A percentile compares a stretch with the other conserved stretches of the same genome.
Conservation (phyloP, 2,329 filamentous ascomycete genomes). For the Claviceps fusiformis region DNA sequence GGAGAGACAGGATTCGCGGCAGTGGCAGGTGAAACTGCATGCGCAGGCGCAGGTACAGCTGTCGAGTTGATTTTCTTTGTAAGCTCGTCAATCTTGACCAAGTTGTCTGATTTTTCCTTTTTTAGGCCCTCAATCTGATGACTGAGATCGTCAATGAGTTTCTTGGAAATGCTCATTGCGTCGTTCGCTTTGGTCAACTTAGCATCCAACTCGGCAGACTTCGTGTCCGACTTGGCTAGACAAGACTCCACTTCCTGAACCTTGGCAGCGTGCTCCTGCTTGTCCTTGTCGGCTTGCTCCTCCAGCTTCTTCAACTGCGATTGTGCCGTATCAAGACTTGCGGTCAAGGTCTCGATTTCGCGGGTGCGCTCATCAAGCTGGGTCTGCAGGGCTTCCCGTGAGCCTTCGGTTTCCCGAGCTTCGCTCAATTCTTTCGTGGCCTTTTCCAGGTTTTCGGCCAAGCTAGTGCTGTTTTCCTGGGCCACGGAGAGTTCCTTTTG, state of each 20-base stretch:
- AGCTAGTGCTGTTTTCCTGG: constrained; percentile 55
- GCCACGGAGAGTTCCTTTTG: constrained; percentile 57
- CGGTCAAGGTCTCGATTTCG: constrained; percentile 36
- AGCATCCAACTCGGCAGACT: constrained; percentile 24
- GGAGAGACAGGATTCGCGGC: constrained; percentile 10
- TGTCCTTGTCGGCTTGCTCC: constrained; percentile 20
- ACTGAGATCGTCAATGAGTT: constrained; percentile 24
- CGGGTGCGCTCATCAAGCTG: constrained; percentile 33
- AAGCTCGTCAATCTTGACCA: constrained; percentile 25
- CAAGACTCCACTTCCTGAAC: constrained; percentile 23
- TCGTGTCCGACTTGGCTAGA: constrained; percentile 22
- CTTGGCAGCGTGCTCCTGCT: constrained; percentile 17
- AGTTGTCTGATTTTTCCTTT: constrained; percentile 18
- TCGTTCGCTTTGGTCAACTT: constrained; percentile 26
- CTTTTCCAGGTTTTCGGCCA: constrained; percentile 54
- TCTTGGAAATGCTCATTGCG: constrained; percentile 28
- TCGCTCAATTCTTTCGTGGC: constrained; percentile 49
- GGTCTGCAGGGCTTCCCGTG: constrained; percentile 32
- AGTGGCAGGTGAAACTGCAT: constrained; percentile 9
- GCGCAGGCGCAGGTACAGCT: constrained; percentile 3
- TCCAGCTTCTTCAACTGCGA: constrained; percentile 31
- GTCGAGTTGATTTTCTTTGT: constrained; percentile 28
- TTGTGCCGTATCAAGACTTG: constrained; percentile 30
- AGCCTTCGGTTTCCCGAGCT: constrained; percentile 25
- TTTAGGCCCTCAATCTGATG: constrained; percentile 23